A percentile compares a stretch with the other conserved stretches of the same genome.
Evolutionary conservation across 148 eudicot genomes (phyloP).

Genomic region (Chenopodium album): DNA sequence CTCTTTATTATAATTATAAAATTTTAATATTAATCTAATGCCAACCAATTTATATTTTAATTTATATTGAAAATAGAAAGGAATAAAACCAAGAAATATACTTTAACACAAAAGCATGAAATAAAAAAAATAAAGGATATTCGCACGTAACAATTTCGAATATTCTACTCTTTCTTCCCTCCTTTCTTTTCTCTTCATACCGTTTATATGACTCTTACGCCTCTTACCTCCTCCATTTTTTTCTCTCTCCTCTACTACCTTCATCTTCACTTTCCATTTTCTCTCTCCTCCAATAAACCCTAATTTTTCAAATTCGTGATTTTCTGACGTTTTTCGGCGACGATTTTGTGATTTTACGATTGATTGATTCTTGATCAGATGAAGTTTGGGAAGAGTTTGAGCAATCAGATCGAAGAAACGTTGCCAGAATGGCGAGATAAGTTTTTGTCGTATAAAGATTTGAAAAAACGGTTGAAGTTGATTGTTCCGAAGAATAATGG

Average conservation of each 20-base stretch:
- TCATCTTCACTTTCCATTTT: neutral
- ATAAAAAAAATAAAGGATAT: conserved; percentile 46
- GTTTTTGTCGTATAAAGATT: conserved; percentile 81
- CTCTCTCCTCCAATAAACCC: neutral
- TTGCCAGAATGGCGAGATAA: conserved; percentile 97
- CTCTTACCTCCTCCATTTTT: neutral
- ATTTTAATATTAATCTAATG: neutral
- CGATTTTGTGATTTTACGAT: neutral
- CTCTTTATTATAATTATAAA: neutral
- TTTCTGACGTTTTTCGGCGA: neutral
- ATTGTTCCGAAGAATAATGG: conserved; percentile 42
- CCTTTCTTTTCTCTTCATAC: conserved; percentile 2
- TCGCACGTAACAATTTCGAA: conserved; percentile 34
- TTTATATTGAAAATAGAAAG: neutral
- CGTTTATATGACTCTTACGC: conserved; percentile 21
- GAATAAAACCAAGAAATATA: conserved; percentile 47
- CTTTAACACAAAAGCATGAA: conserved; percentile 12
- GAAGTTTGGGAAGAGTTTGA: conserved; percentile 95
- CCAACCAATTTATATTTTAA: neutral
- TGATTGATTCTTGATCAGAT: conserved; percentile 22
- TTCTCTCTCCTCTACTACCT: neutral
- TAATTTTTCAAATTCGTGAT: neutral
- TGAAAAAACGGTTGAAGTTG: conserved; percentile 81
- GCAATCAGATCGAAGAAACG: conserved; percentile 90
- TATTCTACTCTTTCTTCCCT: conserved; percentile 29